A percentile compares a stretch with the other conserved stretches of the same genome.
These are phyloP conservation scores for Aaosphaeria pasadenensis DNA, from an alignment of 2,329 filamentous ascomycete species.

Conservation along the genomic window DNA sequence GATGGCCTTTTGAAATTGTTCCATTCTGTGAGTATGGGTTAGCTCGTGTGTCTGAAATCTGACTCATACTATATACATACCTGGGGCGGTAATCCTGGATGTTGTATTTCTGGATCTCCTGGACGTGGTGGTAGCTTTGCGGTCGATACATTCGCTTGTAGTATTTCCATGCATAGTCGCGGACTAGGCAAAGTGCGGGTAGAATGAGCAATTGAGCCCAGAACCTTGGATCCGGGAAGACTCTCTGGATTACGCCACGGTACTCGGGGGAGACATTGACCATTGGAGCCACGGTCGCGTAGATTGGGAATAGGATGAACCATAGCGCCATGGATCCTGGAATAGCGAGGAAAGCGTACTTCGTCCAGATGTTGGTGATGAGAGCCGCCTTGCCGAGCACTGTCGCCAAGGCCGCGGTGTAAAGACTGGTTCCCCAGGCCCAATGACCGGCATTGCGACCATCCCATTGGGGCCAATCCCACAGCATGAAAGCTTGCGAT, in stretches of 20 bases:
- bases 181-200: constrained; percentile 74
- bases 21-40: constrained; percentile 67
- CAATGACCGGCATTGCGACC: constrained; percentile 87
- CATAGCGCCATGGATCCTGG: constrained; percentile 90
- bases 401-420: constrained; percentile 88
- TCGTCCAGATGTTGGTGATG: constrained; percentile 97
- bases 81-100: constrained; percentile 97
- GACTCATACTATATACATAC: constrained; percentile 49
- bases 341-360: constrained; percentile 94
- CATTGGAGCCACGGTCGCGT: constrained; percentile 81
- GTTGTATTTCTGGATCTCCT: constrained; percentile 99
- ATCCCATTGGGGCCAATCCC: constrained; percentile 74
- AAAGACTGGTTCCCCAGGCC: constrained; percentile 96
- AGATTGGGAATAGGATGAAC: constrained; percentile 85
- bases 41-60: constrained; percentile 1
- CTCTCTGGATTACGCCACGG: constrained; percentile 73
- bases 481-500: constrained; percentile 75
- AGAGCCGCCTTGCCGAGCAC: constrained; percentile 93
- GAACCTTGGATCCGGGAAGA: constrained; percentile 81
- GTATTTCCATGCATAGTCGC: constrained; percentile 97
- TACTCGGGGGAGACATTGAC: constrained; percentile 80
- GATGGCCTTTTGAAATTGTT: constrained; percentile 99
- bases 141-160: constrained; percentile 95
- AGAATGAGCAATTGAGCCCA: constrained; percentile 86
- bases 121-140: constrained; percentile 94